A percentile compares a stretch with the other conserved stretches of the same genome.
These are phyloP conservation scores for Drosera capensis DNA, from an alignment of 148 eudicot genomes.

Conservation along the genomic window DNA sequence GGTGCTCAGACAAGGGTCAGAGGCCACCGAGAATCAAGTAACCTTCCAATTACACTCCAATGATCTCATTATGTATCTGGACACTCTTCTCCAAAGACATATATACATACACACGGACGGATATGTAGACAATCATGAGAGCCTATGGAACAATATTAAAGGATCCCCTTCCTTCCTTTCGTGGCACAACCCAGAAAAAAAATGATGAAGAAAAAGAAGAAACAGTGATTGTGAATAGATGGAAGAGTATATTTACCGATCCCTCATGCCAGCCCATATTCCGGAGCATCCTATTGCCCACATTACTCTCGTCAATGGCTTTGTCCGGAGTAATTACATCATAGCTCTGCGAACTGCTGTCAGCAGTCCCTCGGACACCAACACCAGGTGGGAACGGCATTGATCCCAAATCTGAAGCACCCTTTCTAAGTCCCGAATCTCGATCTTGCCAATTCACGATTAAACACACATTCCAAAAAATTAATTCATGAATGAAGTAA, in stretches of 20 bases:
- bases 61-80: too few relatives aligned
- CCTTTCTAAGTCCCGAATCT: conserved; percentile 57
- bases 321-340: conserved; percentile 75
- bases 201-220: neutral
- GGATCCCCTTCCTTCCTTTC: too few relatives aligned
- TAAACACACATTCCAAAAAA: conserved; percentile 38
- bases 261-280: conserved; percentile 99
- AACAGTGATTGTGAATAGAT: conserved; percentile 7
- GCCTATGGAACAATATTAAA: too few relatives aligned
- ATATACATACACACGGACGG: too few relatives aligned
- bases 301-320: conserved; percentile 93
- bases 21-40: too few relatives aligned
- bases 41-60: too few relatives aligned
- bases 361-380: conserved; percentile 62
- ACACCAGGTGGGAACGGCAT: conserved; percentile 99
- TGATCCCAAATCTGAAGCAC: conserved; percentile 38
- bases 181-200: too few relatives aligned
- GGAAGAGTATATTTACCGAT: conserved; percentile 57
- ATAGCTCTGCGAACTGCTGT: conserved; percentile 34
- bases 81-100: too few relatives aligned
- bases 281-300: conserved; percentile 97
- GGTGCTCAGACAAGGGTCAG: too few relatives aligned
- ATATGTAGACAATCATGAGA: too few relatives aligned
- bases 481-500: conserved; percentile 23
- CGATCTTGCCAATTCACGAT: conserved; percentile 55